Conservation (phyloP, 1,139 yeast genomes). For the Debaryomyces subglobosus region DNA sequence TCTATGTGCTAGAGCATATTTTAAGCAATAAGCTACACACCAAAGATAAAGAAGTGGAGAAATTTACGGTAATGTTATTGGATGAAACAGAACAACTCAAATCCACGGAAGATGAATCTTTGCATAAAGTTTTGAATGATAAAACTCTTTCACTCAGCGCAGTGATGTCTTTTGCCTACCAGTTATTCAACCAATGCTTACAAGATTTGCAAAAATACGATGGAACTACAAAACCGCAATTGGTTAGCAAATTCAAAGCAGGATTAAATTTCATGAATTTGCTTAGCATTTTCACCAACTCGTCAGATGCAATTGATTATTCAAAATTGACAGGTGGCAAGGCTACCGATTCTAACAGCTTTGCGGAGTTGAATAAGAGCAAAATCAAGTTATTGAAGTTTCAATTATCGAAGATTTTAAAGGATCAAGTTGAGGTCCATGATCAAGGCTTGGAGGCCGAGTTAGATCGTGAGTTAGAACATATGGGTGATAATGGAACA, state of each 20-base stretch:
- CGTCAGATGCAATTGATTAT: conserved; percentile 35
- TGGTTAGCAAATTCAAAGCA: conserved; percentile 40
- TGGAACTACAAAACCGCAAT: conserved; percentile 28
- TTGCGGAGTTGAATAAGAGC: conserved; percentile 33
- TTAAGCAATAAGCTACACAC: conserved; percentile 60
- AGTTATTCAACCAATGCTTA: conserved; percentile 56
- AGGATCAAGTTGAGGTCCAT: conserved; percentile 37
- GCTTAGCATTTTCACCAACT: conserved; percentile 30
- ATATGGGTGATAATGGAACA: conserved; percentile 11
- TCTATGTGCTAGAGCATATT: conserved; percentile 68
- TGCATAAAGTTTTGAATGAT: conserved; percentile 52
- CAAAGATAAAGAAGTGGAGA: conserved; percentile 52
- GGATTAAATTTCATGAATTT: conserved; percentile 39
- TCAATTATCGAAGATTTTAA: conserved; percentile 43
- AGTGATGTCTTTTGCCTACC: conserved; percentile 62
- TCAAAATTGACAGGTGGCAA: conserved; percentile 37
- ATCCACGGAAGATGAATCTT: conserved; percentile 34
- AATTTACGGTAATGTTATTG: conserved; percentile 58
- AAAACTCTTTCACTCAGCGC: conserved; percentile 59
- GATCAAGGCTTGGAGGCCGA: conserved; percentile 31
- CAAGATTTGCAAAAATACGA: conserved; percentile 30
- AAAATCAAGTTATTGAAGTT: conserved; percentile 43
- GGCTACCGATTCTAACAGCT: conserved; percentile 27
- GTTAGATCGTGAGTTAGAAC: conserved; percentile 30
- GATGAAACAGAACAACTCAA: conserved; percentile 65